Evolutionary conservation across 2,329 filamentous ascomycete species (phyloP).

Genomic region (Venturia nashicola): DNA sequence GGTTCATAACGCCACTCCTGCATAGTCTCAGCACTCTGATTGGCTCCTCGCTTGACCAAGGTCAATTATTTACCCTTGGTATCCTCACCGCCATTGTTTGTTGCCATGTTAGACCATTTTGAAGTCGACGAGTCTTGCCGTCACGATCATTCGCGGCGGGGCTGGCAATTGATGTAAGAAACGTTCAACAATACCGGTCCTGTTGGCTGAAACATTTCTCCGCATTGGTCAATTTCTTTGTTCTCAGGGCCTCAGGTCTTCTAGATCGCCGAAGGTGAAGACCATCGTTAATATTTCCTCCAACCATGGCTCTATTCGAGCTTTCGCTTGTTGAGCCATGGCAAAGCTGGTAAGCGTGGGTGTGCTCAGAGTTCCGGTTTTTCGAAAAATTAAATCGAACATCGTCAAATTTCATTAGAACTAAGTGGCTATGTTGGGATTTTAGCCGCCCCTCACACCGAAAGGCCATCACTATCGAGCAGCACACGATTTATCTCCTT

Average conservation of each 20-base stretch:
- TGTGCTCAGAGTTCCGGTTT: not conserved
- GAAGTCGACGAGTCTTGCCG: not conserved
- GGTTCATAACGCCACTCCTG: no score
- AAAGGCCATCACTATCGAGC: not conserved
- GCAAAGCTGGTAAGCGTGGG: not conserved
- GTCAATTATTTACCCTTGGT: no score
- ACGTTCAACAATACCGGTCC: no score
- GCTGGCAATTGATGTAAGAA: not conserved
- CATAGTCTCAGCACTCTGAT: no score
- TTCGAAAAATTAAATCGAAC: not conserved
- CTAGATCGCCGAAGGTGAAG: not conserved
- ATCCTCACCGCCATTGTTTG: no score
- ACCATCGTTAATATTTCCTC: not conserved
- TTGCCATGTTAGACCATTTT: not conserved
- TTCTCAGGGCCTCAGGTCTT: no score
- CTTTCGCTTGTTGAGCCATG: not conserved
- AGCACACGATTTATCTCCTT: not conserved
- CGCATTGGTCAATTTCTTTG: not conserved
- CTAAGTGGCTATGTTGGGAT: no score
- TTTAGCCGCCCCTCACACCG: not conserved
- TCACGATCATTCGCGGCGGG: not conserved
- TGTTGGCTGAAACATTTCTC: no score
- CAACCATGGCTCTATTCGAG: not conserved
- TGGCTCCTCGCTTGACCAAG: no score
- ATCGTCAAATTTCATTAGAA: no score